Conservation (phyloP, 1,139 yeast species). For the Yamadazyma pseudoaaseri region DNA sequence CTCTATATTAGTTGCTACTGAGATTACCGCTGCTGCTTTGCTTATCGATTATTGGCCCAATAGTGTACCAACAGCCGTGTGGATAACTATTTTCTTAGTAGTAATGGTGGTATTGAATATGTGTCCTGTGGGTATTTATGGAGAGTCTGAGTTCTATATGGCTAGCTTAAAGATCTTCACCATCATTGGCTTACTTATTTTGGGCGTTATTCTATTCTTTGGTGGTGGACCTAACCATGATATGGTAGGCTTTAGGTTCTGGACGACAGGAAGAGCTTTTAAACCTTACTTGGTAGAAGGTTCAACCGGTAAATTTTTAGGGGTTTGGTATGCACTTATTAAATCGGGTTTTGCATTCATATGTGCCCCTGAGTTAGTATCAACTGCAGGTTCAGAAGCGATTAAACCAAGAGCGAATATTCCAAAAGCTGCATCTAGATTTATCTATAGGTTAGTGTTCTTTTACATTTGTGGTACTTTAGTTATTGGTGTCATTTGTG, state of each 20-base stretch:
- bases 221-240: slow-evolving; percentile 61
- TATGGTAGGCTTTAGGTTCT: slow-evolving; percentile 60
- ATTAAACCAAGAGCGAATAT: slow-evolving; percentile 42
- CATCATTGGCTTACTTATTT: slow-evolving; percentile 37
- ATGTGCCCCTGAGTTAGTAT: slow-evolving; percentile 40
- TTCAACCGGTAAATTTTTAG: slow-evolving; percentile 54
- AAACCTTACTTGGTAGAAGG: slow-evolving; percentile 45
- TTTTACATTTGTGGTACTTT: slow-evolving; percentile 48
- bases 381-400: slow-evolving; percentile 43
- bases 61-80: slow-evolving; percentile 48
- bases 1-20: slow-evolving; percentile 48
- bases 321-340: slow-evolving; percentile 42
- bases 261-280: slow-evolving; percentile 63
- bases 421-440: slow-evolving; percentile 47
- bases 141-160: slow-evolving; percentile 67
- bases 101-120: slow-evolving; percentile 38
- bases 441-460: slow-evolving; percentile 46
- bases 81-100: slow-evolving; percentile 52
- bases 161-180: slow-evolving; percentile 53
- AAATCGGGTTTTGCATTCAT: slow-evolving; percentile 42
- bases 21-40: slow-evolving; percentile 52
- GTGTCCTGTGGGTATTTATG: slow-evolving; percentile 51
- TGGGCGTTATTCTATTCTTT: slow-evolving; percentile 43
- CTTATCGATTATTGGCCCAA: slow-evolving; percentile 57
- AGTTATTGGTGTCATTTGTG: slow-evolving; percentile 47